phyloP scores from a whole-genome alignment of 768 basidiomycete species.

The Cystofilobasidium bisporidii region DNA sequence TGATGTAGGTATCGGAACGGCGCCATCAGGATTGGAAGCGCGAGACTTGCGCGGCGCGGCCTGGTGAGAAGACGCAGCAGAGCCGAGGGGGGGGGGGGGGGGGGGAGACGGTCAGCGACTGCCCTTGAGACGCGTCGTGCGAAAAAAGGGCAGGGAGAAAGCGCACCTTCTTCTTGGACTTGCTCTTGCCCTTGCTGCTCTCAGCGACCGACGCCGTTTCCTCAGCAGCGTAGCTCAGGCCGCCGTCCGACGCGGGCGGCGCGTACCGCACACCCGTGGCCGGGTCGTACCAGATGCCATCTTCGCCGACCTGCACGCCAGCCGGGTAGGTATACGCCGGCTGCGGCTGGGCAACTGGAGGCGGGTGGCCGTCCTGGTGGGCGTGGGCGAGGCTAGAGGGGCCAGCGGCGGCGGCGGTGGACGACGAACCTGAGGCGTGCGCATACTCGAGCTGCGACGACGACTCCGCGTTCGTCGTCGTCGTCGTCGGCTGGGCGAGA shows the following conservation, averaged over 20 bases:
- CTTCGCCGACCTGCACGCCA: neutral
- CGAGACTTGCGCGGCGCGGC: constrained; percentile 1
- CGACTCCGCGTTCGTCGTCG: too few relatives aligned
- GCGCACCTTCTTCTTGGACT: neutral
- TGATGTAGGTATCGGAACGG: neutral
- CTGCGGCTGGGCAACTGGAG: too few relatives aligned
- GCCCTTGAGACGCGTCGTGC: neutral
- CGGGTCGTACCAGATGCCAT: neutral
- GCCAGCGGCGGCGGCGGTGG: too few relatives aligned
- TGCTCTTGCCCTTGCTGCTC: neutral
- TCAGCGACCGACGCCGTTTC: neutral
- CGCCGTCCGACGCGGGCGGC: neutral
- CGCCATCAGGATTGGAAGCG: neutral
- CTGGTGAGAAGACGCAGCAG: neutral
- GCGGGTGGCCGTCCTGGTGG: too few relatives aligned
- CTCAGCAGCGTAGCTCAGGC: neutral
- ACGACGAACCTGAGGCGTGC: too few relatives aligned
- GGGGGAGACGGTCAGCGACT: neutral
- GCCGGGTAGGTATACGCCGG: too few relatives aligned
- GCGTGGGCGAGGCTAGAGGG: too few relatives aligned
- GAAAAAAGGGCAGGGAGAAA: neutral
- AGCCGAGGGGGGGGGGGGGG: neutral
- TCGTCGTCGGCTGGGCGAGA: too few relatives aligned
- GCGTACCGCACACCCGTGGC: neutral
- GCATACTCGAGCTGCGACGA: too few relatives aligned